These are phyloP conservation scores for Acanthamoeba triangularis DNA, from an alignment of 208 protist species.

Conservation along the genomic window DNA sequence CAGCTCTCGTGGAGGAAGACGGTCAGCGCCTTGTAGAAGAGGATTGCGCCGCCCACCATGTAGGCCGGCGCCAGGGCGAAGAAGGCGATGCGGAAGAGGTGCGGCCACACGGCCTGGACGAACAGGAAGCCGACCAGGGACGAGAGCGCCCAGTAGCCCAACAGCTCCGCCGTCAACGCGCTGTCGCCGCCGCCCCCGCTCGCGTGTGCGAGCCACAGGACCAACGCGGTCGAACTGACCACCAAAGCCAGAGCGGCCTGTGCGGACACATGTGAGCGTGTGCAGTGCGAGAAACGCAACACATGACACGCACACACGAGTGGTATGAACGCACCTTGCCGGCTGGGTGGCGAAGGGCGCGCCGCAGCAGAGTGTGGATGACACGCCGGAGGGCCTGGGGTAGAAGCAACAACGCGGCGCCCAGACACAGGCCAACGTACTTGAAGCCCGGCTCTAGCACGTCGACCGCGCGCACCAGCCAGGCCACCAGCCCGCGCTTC, in stretches of 20 bases:
- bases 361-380: neutral
- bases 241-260: neutral
- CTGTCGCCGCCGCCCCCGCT: neutral
- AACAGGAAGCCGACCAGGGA: neutral
- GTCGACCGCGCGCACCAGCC: neutral
- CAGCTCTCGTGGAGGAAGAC: neutral
- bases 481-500: neutral
- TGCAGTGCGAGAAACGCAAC: neutral
- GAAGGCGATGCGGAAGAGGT: constrained; percentile 14
- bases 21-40: neutral
- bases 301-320: neutral
- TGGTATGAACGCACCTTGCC: neutral
- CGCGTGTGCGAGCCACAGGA: neutral
- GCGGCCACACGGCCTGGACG: constrained; percentile 5
- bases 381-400: neutral
- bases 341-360: neutral
- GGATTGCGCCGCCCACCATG: neutral
- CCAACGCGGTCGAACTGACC: neutral
- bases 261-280: no score
- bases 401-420: neutral
- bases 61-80: constrained; percentile 5
- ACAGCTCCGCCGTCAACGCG: neutral
- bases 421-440: neutral
- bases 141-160: neutral
- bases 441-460: neutral